Evolutionary conservation across 2,329 filamentous ascomycete species (phyloP), one percentile per base, ranked within the genome.

Genomic region (Fusarium redolens): DNA sequence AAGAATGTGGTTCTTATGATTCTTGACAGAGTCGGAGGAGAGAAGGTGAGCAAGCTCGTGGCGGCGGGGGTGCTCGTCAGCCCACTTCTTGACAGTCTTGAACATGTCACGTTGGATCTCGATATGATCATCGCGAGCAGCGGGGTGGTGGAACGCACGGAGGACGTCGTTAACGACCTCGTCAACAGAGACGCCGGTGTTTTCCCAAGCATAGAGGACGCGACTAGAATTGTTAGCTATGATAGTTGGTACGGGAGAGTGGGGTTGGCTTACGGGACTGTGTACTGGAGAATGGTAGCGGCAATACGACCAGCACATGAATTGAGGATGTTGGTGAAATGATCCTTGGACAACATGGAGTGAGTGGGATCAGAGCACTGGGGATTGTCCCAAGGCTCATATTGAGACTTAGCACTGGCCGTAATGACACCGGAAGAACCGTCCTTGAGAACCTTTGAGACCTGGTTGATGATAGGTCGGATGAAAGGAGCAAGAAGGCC

Each of bases 51-150:
- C 92, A 22, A 98, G 85, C 57, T 90, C 87, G 58, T 89, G 85
- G 47, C 90, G 90, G 69, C 92, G 91, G 6, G 90, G 86, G 64
- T 92, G 88, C 74, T 91, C 88, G 55, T 93, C 88, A 0, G 90
- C 92, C 96, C 96, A 99, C 66, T 89, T 87, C 77, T 93, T 89
- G 4, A 99, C 94, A 1, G 93, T 94, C 61, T 91, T 87, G 83
- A 93, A 98, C 96, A 99, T 99, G 58, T 91, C 91, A 48, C 90
- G 88, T 73, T 98, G 96, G 33, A 96, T 91, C 79, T 97, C 93
- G 64, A 93, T 85, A 62, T 87, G 86, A 61, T 93, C 91, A 75
- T 96, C 89, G 30, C 96, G 92, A 35, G 94, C 85, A 11, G 93
- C 92, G 3, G 96, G 96, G 79, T 99, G 96, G 81, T 99, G 96